Evolutionary conservation across 106 monocot species (phyloP), one percentile per base, ranked within the genome.

Genomic region (Narthecium ossifragum): DNA sequence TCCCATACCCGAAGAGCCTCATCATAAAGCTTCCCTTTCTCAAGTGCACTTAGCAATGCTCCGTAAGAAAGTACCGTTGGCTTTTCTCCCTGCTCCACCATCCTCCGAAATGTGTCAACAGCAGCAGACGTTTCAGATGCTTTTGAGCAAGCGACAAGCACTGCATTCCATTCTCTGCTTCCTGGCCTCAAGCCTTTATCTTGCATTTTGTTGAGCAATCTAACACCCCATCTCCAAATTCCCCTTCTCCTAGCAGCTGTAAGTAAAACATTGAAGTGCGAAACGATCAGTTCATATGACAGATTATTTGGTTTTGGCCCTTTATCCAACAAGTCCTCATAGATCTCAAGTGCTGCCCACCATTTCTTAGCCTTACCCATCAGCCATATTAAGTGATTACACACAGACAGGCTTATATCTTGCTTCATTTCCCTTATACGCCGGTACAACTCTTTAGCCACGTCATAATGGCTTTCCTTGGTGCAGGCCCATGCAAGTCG

Each of bases 281-380:
- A 90, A 40, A 90, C 47, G 34, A 94, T 78, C 51, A 94, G 52
- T 39, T 86, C 89, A 53, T 86, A 73, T 8, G 94, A 86, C 6
- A 90, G 53, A 69, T 83, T 90, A 55, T 94, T 94, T 2, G 94
- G 94, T 52, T 78, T 80, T 3, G 90, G 94, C 12, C 94, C 90
- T 40, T 75, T 82, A 46, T 90, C 94, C 17, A 94, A 46, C 60
- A 94, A 70, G 36, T 94, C 94, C 52, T 94, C 94, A 46, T 80
- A 94, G 28, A 94, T 65, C 65, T 94, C 94, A 14, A 94, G 77
- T 26, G 90, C 94, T 13, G 83, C 80, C 94, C 90, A 90, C 94
- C 90, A 94, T 74, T 94, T 94, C 53, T 90, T 94, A 9, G 94
- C 79, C 58, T 86, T 94, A 3, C 90, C 86, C 80, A 94, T 75